Percentiles rank a stretch among this genome's conserved stretches.
Evolutionary conservation across 2,329 filamentous ascomycete species (phyloP).

Genomic region (Talaromyces sp.): DNA sequence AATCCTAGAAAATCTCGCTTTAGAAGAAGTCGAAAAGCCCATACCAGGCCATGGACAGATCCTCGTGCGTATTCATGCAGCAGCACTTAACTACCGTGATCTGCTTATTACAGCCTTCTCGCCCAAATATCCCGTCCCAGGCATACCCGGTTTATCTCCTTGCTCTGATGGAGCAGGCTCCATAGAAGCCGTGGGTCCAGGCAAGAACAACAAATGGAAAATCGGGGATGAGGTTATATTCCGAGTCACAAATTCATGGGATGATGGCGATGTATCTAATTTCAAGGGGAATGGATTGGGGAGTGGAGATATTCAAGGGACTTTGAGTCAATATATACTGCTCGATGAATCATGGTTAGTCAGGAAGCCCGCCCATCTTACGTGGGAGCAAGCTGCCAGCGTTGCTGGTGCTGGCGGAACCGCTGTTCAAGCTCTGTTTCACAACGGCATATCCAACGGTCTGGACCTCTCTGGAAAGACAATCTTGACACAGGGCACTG

Average conservation of each 20-base stretch:
- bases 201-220: slow-evolving; percentile 24
- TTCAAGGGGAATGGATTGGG: slow-evolving; percentile 23
- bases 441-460: slow-evolving; percentile 34
- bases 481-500: slow-evolving; percentile 54
- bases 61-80: slow-evolving; percentile 3
- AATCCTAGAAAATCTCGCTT: neutral
- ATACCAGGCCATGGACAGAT: neutral
- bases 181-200: slow-evolving; percentile 52
- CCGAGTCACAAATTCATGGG: neutral
- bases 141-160: slow-evolving; percentile 27
- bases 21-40: neutral
- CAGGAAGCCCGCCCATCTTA: slow-evolving; percentile 45
- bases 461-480: slow-evolving; percentile 40
- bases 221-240: slow-evolving; percentile 9
- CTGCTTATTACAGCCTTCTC: neutral
- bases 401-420: slow-evolving; percentile 47
- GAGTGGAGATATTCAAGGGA: slow-evolving; percentile 47
- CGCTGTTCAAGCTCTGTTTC: slow-evolving; percentile 53
- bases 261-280: neutral
- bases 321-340: slow-evolving; percentile 45
- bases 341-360: slow-evolving; percentile 51
- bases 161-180: slow-evolving; percentile 61
- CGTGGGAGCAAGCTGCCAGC: slow-evolving; percentile 46
- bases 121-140: slow-evolving; percentile 34
- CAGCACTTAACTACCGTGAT: slow-evolving; percentile 1